Evolutionary conservation across 2,329 filamentous ascomycete species (phyloP).

Genomic region (Paecilomyces formosus): DNA sequence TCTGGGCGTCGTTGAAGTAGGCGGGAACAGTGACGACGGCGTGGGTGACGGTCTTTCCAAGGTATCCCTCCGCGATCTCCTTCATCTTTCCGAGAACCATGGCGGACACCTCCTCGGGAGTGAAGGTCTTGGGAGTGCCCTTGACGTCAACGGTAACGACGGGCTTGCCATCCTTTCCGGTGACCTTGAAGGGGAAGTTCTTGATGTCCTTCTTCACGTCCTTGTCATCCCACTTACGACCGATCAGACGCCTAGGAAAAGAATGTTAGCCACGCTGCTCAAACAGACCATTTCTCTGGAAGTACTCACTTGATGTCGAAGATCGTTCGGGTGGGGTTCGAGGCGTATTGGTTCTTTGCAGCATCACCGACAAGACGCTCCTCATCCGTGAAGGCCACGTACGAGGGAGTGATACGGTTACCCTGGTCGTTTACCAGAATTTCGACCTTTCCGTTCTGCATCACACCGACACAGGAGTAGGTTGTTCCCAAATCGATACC

Average conservation of each 20-base stretch:
- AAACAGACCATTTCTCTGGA: neutral
- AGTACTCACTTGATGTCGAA: conserved; percentile 74
- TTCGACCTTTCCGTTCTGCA: conserved; percentile 91
- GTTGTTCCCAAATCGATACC: conserved; percentile 95
- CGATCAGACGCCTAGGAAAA: conserved; percentile 65
- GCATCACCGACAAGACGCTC: conserved; percentile 96
- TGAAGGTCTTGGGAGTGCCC: conserved; percentile 54
- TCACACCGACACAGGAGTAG: conserved; percentile 82
- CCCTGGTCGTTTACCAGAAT: conserved; percentile 95
- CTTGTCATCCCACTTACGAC: conserved; percentile 74
- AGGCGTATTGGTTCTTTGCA: conserved; percentile 87
- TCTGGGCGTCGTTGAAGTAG: conserved; percentile 98
- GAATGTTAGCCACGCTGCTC: neutral
- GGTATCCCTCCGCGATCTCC: conserved; percentile 56
- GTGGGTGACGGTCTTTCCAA: conserved; percentile 54
- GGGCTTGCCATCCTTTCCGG: conserved; percentile 86
- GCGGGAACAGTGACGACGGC: conserved; percentile 85
- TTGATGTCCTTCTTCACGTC: conserved; percentile 90
- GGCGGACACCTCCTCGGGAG: conserved; percentile 59
- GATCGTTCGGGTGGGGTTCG: conserved; percentile 69
- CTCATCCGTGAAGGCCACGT: conserved; percentile 94
- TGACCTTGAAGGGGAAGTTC: conserved; percentile 96
- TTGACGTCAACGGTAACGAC: conserved; percentile 62
- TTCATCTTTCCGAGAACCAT: conserved; percentile 64
- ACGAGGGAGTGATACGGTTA: conserved; percentile 92